phyloP scores from a whole-genome alignment of 2,329 filamentous ascomycete genomes.

The Diplodia corticola region DNA sequence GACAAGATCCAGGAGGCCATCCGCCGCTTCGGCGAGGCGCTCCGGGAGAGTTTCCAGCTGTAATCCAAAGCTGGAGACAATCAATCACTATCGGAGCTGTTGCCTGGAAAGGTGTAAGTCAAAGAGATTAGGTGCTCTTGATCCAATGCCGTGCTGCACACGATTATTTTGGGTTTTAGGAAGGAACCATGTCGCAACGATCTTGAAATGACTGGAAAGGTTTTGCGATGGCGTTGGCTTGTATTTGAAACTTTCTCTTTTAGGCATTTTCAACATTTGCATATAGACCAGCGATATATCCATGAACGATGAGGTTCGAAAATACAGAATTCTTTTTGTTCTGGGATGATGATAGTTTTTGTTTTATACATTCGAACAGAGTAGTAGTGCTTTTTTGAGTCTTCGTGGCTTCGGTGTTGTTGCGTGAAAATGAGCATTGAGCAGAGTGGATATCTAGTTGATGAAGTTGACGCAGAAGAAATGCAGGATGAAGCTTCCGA shows the following conservation, averaged over 20 bases:
- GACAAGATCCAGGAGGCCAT: slow-evolving; percentile 54
- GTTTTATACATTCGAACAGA: slow-evolving; percentile 5
- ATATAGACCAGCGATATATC: slow-evolving; percentile 15
- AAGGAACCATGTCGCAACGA: neutral
- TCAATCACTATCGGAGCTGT: neutral
- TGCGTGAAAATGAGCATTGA: neutral
- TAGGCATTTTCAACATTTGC: neutral
- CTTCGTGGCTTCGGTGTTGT: neutral
- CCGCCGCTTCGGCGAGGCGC: slow-evolving; percentile 68
- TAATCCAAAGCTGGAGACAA: slow-evolving; percentile 25
- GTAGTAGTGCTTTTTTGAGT: slow-evolving; percentile 2
- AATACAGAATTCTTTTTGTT: neutral
- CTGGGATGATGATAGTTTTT: neutral
- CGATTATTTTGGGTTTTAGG: neutral
- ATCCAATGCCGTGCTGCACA: neutral
- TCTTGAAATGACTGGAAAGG: neutral
- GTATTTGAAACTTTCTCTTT: neutral
- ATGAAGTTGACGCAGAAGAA: slow-evolving; percentile 99
- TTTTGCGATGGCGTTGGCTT: neutral
- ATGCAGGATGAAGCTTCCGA: slow-evolving; percentile 92
- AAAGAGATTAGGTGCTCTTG: neutral
- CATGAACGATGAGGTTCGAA: neutral
- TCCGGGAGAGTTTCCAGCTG: slow-evolving; percentile 62
- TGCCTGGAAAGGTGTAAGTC: neutral
- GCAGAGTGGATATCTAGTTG: slow-evolving; percentile 62